These are phyloP conservation scores for Polygonum aviculare DNA, from an alignment of 148 eudicot species.

Conservation along the genomic window DNA sequence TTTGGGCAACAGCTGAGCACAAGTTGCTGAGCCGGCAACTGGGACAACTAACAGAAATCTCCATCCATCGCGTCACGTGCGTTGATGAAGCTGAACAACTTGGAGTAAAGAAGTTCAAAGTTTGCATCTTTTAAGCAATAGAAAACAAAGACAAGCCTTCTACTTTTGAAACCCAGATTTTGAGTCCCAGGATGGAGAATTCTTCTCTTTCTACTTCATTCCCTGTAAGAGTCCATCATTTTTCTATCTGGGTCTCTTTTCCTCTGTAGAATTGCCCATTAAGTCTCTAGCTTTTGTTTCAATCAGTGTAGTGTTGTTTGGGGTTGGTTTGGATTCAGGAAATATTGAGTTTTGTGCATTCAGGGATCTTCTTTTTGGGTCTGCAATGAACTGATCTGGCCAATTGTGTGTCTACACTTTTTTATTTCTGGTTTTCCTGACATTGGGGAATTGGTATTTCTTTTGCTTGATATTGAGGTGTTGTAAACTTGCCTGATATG, in stretches of 20 bases:
- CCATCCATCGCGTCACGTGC: constrained; percentile 31
- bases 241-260: constrained; percentile 2
- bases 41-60: constrained; percentile 9
- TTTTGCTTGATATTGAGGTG: not conserved
- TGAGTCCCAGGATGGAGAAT: constrained; percentile 37
- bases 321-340: not conserved
- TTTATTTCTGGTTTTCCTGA: not conserved
- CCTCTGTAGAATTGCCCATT: not conserved
- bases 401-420: too few species aligned
- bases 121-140: constrained; percentile 14
- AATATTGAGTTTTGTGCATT: not conserved
- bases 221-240: constrained; percentile 31
- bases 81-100: constrained; percentile 47
- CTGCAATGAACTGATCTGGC: not conserved
- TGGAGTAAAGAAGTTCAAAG: constrained; percentile 26
- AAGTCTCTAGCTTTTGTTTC: not conserved
- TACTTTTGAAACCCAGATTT: constrained; percentile 18
- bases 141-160: constrained; percentile 5
- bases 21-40: constrained; percentile 21
- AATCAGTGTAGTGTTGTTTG: not conserved
- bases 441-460: not conserved
- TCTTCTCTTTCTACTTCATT: constrained; percentile 21
- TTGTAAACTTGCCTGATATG: not conserved
- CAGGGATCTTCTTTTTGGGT: not conserved
- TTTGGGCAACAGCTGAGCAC: constrained; percentile 26